Percentiles rank a stretch among this genome's conserved stretches.
Evolutionary conservation across 2,329 filamentous ascomycete genomes (phyloP).

Genomic region (Aureobasidium sp.): DNA sequence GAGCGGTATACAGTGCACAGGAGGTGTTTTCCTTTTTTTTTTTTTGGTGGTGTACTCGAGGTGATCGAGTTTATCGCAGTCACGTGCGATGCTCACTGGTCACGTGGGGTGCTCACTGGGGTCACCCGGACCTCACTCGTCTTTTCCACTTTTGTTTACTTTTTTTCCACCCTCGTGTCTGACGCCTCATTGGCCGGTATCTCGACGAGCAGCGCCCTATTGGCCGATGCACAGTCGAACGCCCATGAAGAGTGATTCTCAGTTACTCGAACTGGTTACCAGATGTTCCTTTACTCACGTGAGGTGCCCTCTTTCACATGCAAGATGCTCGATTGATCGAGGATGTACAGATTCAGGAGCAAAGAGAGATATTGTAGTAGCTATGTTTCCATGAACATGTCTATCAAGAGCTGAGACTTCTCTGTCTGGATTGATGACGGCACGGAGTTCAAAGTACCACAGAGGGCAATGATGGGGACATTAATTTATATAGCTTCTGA

Average conservation of each 20-base stretch:
- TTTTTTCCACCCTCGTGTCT: not conserved
- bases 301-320: not conserved
- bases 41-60: not conserved
- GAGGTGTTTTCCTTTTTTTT: not conserved
- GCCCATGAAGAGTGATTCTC: no score
- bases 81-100: slow-evolving; percentile 1
- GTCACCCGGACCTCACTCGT: not conserved
- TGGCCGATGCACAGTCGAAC: no score
- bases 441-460: no score
- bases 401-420: not conserved
- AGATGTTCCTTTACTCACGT: not conserved
- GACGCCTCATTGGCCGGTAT: not conserved
- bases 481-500: not conserved
- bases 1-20: not conserved
- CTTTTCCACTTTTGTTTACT: not conserved
- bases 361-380: not conserved
- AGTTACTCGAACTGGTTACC: not conserved
- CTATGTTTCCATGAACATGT: not conserved
- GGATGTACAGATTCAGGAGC: not conserved
- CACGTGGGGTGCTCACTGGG: no score
- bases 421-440: no score
- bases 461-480: no score
- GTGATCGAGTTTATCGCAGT: not conserved
- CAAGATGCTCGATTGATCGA: no score
- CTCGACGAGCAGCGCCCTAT: not conserved